Base-by-base conservation (phyloP, 1,139 yeast genomes). In the Yamadazyma buinensis region DNA sequence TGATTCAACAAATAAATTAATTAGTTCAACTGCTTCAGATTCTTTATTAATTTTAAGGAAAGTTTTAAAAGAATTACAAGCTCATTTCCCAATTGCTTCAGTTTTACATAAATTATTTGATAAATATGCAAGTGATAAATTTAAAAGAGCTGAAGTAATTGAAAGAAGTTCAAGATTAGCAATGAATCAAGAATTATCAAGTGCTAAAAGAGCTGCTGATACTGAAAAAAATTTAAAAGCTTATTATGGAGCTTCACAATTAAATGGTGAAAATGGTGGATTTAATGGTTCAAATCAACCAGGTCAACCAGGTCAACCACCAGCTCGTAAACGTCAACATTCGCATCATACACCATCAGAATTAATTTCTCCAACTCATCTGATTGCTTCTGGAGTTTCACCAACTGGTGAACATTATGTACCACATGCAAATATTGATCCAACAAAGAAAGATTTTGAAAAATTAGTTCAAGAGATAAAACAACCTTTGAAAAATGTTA, bases 11-110 rank as follows among this genome's bases (percentile, higher is more conserved):
- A 73, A 76, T 42, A 58, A 66, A 11, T 68, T 69, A 2, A 80
- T 81, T 39, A 74, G 80, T 0, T 70, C 77, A 24, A 72, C 81
- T 12, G 86, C 88, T 1, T 63, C 73, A 34, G 72, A 72, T 41
- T 77, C 85, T 2, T 63, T 80, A 33, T 64, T 61, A 23, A 68
- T 75, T 3, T 71, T 82, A 34, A 57, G 73, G 40, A 61, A 64
- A 4, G 81, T 78, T 3, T 57, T 80, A 46, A 63, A 65, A 39
- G 79, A 73, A 40, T 61, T 80, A 44, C 71, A 78, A 13, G 63
- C 66, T 37, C 66, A 54, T 44, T 61, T 66, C 64, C 64, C 73
- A 11, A 57, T 69, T 37, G 76, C 74, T n/a, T 56, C 61, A 13
- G 64, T 70, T 10, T 56, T 70, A 28, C 49, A 58, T 40, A 64